Base-by-base conservation (phyloP, 257 asterid species). In the Cinchona pubescens region DNA sequence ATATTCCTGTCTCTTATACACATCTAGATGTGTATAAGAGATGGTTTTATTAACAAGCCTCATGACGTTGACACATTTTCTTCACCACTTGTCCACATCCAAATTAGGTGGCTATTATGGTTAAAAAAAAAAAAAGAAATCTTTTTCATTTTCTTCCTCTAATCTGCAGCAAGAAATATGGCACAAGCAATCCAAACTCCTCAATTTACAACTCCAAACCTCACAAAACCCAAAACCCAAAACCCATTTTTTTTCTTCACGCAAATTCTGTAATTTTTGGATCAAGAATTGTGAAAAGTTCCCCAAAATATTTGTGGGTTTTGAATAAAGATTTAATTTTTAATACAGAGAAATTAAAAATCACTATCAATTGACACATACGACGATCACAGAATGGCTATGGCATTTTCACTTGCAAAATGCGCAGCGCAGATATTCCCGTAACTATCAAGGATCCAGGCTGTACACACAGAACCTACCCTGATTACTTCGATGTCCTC, bases 391-490 rank as follows among this genome's bases (percentile, higher is more conserved):
- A 77, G 97, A 78, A 95, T 92, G 99, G 99, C 98, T 38, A 95
- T 95, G 99, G 98, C 98, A 46, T 92, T 95, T 75, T 95, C 99
- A 55, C 97, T 95, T 8, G 98, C 96, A 15, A 97, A 97, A 27
- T 92, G 97, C 75, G 93, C n/a, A n/a, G n/a, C n/a, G n/a, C 94
- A 19, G 97, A 92, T 53, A 97, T 94, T 51, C 97, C 99, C 0
- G 96, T 94, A 55, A 92, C 97, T 16, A 92, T 94, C 82, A 87
- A 83, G 37, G 99, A 94, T 77, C 99, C 99, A 0, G 91, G 91
- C 5, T 94, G 99, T 81, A 94, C 99, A 38, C 96, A 98, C n/a
- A 94, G 92, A 82, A 94, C 99, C 27, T 92, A 92, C 90, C 99
- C 99, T 0, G 73, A 88, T 73, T 95, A 92, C 74, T 92, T 95